Evolutionary conservation across 495 filamentous ascomycete genomes (phyloP).

Genomic region (Parachaetomium inaequale): DNA sequence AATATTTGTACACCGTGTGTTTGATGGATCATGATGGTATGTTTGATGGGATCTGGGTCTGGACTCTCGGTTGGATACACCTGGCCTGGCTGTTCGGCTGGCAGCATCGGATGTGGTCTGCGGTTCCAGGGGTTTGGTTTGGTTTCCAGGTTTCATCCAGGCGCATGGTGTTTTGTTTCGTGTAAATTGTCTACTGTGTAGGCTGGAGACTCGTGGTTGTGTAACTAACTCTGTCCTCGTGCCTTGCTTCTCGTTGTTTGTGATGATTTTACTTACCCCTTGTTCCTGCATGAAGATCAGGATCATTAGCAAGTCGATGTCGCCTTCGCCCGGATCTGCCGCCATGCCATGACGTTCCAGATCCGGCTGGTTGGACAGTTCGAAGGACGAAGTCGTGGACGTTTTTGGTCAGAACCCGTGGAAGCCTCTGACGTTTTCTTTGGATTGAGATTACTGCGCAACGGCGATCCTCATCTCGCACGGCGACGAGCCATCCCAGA

Average conservation of each 20-base stretch:
- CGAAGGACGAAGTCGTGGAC: not conserved
- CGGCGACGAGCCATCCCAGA: not conserved
- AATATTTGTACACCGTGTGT: not conserved
- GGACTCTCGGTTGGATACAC: not conserved
- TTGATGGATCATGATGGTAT: not conserved
- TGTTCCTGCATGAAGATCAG: not conserved
- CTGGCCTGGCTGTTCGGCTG: not conserved
- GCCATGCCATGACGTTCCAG: not conserved
- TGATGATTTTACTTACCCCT: not conserved
- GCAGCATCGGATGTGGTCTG: not conserved
- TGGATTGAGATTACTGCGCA: not conserved
- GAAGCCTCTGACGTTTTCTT: not conserved
- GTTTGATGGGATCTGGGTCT: not conserved
- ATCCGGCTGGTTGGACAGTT: not conserved
- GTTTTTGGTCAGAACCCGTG: not conserved
- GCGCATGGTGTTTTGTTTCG: slow-evolving; percentile 1
- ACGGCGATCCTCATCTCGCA: not conserved
- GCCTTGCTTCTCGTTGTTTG: not conserved
- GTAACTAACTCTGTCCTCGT: not conserved
- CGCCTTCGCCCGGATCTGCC: too few relatives aligned
- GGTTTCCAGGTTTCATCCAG: not conserved
- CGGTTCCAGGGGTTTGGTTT: not conserved
- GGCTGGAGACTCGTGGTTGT: not conserved
- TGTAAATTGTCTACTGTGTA: not conserved
- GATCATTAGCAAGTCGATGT: too few relatives aligned